Evolutionary conservation across 306 rosid genomes (phyloP), one percentile per base, ranked within the genome.

Genomic region (Vachellia pachyceras): DNA sequence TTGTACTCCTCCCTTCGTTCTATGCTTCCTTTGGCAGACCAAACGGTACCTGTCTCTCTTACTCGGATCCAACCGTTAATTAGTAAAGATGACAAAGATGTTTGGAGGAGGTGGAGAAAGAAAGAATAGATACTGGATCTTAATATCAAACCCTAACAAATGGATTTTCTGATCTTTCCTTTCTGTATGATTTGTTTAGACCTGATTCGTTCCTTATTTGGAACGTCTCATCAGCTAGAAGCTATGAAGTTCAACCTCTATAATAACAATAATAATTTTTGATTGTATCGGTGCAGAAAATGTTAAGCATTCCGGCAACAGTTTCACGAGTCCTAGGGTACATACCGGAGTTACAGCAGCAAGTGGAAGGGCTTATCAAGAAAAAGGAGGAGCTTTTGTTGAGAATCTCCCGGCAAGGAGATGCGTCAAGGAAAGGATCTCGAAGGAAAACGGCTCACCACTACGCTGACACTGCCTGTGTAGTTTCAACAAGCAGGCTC

Each of bases 1-100:
- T 72, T 92, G 80, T 90, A 89, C 73, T 87, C 92, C 3, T 90
- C 97, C 29, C 86, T 95, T n/a, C 95, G 95, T 20, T 79, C 92
- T 0, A 84, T 95, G 46, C 90, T 95, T 79, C 97, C 97, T 0
- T 37, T 35, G 7, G 0, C 89, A 0, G 87, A 92, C 61, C 91
- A 88, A 69, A 79, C 35, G 91, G 97, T 92, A 92, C 71, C 39
- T 58, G 10, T 17, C 0, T 10, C 12, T 47, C 61, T 4, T 49
- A 4, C 17, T 13, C 33, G 40, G 41, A 64, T 14, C 20, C 15
- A 64, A 64, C 8, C 9, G 35, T 35, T 35, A 23, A 23, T 58
- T 58, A 10, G 36, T 23, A 58, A 5, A 23, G 11, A 57, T 3
- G 13, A 22, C 33, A 3, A 14, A 35, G 4, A 55, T 20, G 33